Evolutionary conservation across 1,284 basidiomycete genomes (phyloP).

Genomic region (Porogramme epimiltina): DNA sequence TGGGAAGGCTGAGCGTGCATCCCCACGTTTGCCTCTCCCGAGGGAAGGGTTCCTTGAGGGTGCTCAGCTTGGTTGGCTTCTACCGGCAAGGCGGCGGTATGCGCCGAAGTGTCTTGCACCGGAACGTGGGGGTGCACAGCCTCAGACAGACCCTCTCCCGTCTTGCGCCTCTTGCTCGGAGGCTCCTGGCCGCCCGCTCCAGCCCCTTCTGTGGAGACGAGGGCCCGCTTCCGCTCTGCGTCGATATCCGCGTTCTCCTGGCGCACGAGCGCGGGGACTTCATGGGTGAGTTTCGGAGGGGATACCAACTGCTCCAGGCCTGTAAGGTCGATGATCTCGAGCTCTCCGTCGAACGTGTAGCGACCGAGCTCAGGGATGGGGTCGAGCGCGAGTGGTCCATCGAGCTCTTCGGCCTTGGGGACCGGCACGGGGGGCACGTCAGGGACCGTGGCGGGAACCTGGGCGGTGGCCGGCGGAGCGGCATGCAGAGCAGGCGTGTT

Average conservation of each 20-base stretch:
- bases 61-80: too few relatives aligned
- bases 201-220: background rate
- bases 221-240: slow-evolving; percentile 2
- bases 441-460: too few relatives aligned
- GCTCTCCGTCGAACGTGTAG: background rate
- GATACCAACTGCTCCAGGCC: background rate
- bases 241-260: background rate
- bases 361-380: slow-evolving; percentile 1
- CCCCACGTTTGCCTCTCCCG: too few relatives aligned
- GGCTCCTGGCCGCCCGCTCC: background rate
- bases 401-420: too few relatives aligned
- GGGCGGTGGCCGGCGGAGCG: too few relatives aligned
- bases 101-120: too few relatives aligned
- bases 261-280: background rate
- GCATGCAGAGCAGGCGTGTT: too few relatives aligned
- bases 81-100: too few relatives aligned
- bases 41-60: too few relatives aligned
- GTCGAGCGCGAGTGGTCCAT: background rate
- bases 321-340: slow-evolving; percentile 15
- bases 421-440: too few relatives aligned
- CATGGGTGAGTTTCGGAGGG: slow-evolving; percentile 2
- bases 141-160: background rate
- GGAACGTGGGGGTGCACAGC: too few relatives aligned
- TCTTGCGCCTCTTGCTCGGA: slow-evolving; percentile 8
- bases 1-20: too few relatives aligned